phyloP scores from a whole-genome alignment of 805 yeast genomes.

The Lipomyces oligophaga region DNA sequence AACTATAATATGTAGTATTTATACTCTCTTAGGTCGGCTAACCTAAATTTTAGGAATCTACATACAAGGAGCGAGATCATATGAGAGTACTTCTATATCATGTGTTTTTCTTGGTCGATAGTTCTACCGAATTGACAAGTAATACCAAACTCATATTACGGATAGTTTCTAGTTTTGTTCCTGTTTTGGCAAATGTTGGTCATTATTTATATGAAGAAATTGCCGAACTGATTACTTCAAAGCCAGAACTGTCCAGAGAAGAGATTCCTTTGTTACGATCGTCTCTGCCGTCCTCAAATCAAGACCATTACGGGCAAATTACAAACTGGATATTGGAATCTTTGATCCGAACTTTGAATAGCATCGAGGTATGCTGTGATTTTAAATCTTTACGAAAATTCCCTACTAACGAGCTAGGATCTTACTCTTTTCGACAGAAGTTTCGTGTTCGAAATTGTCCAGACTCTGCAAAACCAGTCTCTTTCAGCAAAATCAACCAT shows the following conservation, averaged over 20 bases:
- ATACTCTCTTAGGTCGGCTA: too few species aligned
- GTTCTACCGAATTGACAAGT: not conserved
- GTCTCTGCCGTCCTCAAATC: conserved; percentile 10
- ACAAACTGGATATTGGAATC: conserved; percentile 18
- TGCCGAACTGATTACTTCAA: conserved; percentile 5
- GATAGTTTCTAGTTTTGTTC: conserved; percentile 52
- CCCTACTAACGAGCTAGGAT: conserved; percentile 2
- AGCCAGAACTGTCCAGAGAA: not conserved
- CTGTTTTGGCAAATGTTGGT: conserved; percentile 62
- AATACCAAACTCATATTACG: conserved; percentile 28
- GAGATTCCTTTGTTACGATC: conserved; percentile 11
- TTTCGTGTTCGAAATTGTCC: conserved; percentile 14
- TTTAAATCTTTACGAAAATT: not conserved
- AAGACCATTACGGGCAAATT: conserved; percentile 6
- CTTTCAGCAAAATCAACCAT: conserved; percentile 12
- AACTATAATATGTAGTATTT: not conserved
- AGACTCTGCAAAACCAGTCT: conserved; percentile 9
- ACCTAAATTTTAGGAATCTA: conserved; percentile 40
- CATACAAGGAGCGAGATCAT: conserved; percentile 56
- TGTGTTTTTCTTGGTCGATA: not conserved
- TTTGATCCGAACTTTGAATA: conserved; percentile 5
- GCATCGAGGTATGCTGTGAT: conserved; percentile 5
- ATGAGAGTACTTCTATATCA: conserved; percentile 51
- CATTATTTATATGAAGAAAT: conserved; percentile 71
- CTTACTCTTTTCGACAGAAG: conserved; percentile 3